Percentiles rank a stretch among this genome's conserved stretches.
Evolutionary conservation across 1,139 yeast genomes (phyloP).

Genomic region (Taphrina pruni): DNA sequence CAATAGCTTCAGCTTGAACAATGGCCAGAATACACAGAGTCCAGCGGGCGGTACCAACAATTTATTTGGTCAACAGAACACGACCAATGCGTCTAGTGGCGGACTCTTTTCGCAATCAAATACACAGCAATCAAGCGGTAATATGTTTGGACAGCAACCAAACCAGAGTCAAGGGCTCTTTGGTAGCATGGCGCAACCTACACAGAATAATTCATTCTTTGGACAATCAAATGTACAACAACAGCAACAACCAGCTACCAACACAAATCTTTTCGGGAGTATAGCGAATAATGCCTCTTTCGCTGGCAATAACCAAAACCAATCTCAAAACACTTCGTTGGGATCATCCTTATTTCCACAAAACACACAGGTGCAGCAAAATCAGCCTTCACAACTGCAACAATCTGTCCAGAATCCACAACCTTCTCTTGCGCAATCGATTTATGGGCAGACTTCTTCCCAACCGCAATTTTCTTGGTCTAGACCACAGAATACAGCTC

Average conservation of each 20-base stretch:
- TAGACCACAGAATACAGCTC: slow-evolving; percentile 9
- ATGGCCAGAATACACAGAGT: background rate
- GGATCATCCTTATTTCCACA: slow-evolving; percentile 27
- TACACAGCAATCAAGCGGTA: slow-evolving; percentile 5
- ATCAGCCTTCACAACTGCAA: slow-evolving; percentile 47
- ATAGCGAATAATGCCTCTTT: background rate
- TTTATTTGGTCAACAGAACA: slow-evolving; percentile 20
- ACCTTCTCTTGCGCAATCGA: slow-evolving; percentile 54
- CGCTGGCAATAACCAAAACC: slow-evolving; percentile 48
- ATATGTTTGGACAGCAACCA: slow-evolving; percentile 12
- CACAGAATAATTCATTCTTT: slow-evolving; percentile 9
- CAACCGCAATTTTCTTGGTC: slow-evolving; percentile 41
- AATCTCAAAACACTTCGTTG: slow-evolving; percentile 41
- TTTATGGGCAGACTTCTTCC: slow-evolving; percentile 41
- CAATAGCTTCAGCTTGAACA: slow-evolving; percentile 5
- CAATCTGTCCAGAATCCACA: slow-evolving; percentile 51
- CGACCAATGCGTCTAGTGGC: background rate
- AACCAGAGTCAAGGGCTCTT: slow-evolving; percentile 1
- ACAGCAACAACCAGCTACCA: background rate
- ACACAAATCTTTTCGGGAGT: slow-evolving; percentile 11
- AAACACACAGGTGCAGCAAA: slow-evolving; percentile 48
- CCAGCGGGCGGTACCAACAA: background rate
- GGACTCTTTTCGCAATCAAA: slow-evolving; percentile 3
- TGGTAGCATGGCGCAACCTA: slow-evolving; percentile 4
- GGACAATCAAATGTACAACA: slow-evolving; percentile 11